A percentile compares a stretch with the other conserved stretches of the same genome.
Evolutionary conservation across 2,329 filamentous ascomycete genomes (phyloP).

Genomic region (Talaromyces sp.): DNA sequence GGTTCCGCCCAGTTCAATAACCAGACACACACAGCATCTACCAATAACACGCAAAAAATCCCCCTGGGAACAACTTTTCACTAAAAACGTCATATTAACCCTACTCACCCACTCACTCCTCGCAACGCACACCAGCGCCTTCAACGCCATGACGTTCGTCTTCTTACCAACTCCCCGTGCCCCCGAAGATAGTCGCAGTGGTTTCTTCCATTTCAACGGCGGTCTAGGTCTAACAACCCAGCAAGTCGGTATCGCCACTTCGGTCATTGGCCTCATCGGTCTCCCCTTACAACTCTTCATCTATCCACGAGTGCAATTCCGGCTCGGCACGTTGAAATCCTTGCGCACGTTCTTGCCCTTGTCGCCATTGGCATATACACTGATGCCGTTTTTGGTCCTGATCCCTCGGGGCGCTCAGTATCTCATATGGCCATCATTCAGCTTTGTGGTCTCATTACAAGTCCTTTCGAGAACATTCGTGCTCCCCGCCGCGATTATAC

Average conservation of each 20-base stretch:
- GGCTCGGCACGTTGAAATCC: slow-evolving; percentile 62
- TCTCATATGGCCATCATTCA: slow-evolving; percentile 61
- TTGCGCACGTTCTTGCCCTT: slow-evolving; percentile 65
- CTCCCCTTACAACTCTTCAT: slow-evolving; percentile 66
- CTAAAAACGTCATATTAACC: slow-evolving; percentile 51
- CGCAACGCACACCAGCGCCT: slow-evolving; percentile 69
- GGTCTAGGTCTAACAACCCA: slow-evolving; percentile 69
- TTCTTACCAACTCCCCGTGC: slow-evolving; percentile 69
- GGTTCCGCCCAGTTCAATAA: slow-evolving; percentile 23
- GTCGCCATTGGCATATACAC: slow-evolving; percentile 65
- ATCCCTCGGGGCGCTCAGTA: slow-evolving; percentile 50
- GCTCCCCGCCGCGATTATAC: slow-evolving; percentile 54
- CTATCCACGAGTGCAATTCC: slow-evolving; percentile 63
- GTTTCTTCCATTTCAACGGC: slow-evolving; percentile 58
- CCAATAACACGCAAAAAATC: slow-evolving; percentile 38
- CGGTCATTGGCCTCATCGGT: slow-evolving; percentile 70
- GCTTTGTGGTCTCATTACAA: slow-evolving; percentile 60
- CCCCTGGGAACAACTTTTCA: slow-evolving; percentile 49
- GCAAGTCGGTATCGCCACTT: slow-evolving; percentile 70
- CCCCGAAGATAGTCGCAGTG: slow-evolving; percentile 36
- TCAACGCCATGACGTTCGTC: slow-evolving; percentile 70
- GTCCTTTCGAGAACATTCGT: slow-evolving; percentile 69
- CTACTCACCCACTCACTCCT: slow-evolving; percentile 63
- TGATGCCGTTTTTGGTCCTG: slow-evolving; percentile 66
- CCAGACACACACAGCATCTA: slow-evolving; percentile 18